These are phyloP conservation scores for Lasiodiplodia theobromae DNA, from an alignment of 2,329 filamentous ascomycete genomes.

Conservation along the genomic window DNA sequence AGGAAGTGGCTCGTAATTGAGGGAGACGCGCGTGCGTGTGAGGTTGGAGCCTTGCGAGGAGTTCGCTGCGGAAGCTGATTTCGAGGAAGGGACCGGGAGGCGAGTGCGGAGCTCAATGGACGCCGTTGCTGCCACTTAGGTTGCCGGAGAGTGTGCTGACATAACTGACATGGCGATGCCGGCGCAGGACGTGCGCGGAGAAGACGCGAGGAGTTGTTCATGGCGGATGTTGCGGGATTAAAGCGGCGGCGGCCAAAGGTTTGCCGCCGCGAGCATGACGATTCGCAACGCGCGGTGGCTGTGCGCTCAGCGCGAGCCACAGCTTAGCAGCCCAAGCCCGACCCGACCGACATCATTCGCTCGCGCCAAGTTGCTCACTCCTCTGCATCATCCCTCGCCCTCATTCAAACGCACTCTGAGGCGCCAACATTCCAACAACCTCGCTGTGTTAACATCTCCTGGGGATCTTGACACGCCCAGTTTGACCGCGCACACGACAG, in stretches of 20 bases:
- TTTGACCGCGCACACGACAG: conserved; percentile 12
- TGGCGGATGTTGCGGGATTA: conserved; percentile 35
- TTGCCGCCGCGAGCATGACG: conserved; percentile 21
- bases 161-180: conserved; percentile 56
- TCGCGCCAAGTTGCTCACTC: conserved; percentile 21
- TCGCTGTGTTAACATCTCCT: neutral
- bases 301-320: conserved; percentile 19
- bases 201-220: conserved; percentile 25
- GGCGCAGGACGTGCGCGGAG: conserved; percentile 18
- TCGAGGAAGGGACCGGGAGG: neutral
- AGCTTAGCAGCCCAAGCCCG: conserved; percentile 22
- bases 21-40: neutral
- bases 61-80: neutral
- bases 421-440: neutral
- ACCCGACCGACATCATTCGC: conserved; percentile 27
- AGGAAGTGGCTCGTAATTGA: neutral
- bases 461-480: neutral
- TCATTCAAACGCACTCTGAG: neutral
- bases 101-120: conserved; percentile 12
- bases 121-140: conserved; percentile 14
- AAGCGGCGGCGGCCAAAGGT: conserved; percentile 8
- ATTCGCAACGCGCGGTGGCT: conserved; percentile 18
- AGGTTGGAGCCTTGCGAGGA: neutral
- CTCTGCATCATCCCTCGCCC: conserved; percentile 3
- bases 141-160: conserved; percentile 43